These are phyloP conservation scores for Mentha longifolia DNA, from an alignment of 257 asterid genomes.

Conservation along the genomic window DNA sequence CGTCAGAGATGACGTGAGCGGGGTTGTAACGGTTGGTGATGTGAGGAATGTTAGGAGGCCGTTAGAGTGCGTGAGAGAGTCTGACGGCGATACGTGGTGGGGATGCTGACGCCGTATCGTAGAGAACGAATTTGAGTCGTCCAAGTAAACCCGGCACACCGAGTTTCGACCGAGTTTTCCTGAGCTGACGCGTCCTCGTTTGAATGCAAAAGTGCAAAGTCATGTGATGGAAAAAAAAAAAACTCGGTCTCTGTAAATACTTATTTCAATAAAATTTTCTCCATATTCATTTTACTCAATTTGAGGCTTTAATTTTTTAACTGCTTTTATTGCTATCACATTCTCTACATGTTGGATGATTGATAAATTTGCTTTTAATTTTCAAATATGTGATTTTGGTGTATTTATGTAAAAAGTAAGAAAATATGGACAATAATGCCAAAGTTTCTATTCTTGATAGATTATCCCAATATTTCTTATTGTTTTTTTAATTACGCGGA, in stretches of 20 bases:
- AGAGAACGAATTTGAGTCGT: constrained; percentile 45
- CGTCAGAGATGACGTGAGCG: constrained; percentile 62
- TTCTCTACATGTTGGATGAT: too few species aligned
- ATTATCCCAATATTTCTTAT: too few species aligned
- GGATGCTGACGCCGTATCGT: constrained; percentile 78
- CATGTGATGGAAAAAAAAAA: constrained; percentile 8
- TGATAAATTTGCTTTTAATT: too few species aligned
- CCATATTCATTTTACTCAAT: constrained; percentile 17
- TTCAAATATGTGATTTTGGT: not conserved
- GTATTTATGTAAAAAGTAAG: too few species aligned
- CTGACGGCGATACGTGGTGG: constrained; percentile 72
- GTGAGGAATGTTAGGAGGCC: constrained; percentile 66
- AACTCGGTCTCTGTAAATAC: constrained; percentile 36
- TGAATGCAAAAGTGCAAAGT: not conserved
- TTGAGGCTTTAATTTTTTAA: not conserved
- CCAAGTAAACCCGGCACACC: constrained; percentile 14
- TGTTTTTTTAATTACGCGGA: too few species aligned
- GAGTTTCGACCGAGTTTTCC: constrained; percentile 26
- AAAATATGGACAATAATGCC: too few species aligned
- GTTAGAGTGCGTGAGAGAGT: constrained; percentile 48
- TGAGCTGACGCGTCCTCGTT: constrained; percentile 24
- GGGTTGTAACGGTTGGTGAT: constrained; percentile 78
- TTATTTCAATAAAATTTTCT: constrained; percentile 32
- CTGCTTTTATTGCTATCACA: not conserved
- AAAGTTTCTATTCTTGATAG: too few species aligned